These are phyloP conservation scores for Exophiala aquamarina DNA, from an alignment of 2,329 filamentous ascomycete genomes.

Conservation along the genomic window DNA sequence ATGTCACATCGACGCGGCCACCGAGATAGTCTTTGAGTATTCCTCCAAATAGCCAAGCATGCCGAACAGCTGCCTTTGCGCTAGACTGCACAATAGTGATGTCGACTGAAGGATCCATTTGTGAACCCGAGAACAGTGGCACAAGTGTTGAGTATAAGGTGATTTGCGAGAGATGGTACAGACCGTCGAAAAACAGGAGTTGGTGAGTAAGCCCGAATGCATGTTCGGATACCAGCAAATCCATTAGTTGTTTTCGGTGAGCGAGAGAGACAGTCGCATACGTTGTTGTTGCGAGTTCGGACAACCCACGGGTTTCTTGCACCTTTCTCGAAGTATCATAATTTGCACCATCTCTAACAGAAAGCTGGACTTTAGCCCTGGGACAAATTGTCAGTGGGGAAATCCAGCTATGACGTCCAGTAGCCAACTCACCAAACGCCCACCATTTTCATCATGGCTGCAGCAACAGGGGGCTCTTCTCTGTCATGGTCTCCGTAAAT, in stretches of 20 bases:
- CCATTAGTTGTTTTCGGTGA: not conserved
- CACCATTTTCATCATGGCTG: constrained; percentile 3
- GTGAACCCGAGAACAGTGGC: not conserved
- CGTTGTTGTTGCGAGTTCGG: not conserved
- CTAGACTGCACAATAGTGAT: not conserved
- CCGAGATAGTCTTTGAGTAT: not conserved
- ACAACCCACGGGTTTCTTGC: not conserved
- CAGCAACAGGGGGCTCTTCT: not conserved
- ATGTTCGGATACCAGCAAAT: not conserved
- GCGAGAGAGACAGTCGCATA: not conserved
- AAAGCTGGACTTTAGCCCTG: constrained; percentile 1
- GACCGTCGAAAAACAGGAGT: not conserved
- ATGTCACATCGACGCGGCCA: not conserved
- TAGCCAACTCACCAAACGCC: not conserved
- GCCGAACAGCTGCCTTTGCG: not conserved
- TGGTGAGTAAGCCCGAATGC: not conserved
- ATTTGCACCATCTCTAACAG: not conserved
- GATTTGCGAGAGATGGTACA: constrained; percentile 1
- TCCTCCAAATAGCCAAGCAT: not conserved
- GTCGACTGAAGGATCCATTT: not conserved
- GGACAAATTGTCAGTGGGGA: not conserved
- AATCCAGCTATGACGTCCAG: not conserved
- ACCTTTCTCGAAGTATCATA: not conserved
- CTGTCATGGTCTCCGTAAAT: not conserved
- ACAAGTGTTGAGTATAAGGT: constrained; percentile 1